Evolutionary conservation across 768 basidiomycete genomes (phyloP), one percentile per base, ranked within the genome.

Genomic region (Pisolithus albus): DNA sequence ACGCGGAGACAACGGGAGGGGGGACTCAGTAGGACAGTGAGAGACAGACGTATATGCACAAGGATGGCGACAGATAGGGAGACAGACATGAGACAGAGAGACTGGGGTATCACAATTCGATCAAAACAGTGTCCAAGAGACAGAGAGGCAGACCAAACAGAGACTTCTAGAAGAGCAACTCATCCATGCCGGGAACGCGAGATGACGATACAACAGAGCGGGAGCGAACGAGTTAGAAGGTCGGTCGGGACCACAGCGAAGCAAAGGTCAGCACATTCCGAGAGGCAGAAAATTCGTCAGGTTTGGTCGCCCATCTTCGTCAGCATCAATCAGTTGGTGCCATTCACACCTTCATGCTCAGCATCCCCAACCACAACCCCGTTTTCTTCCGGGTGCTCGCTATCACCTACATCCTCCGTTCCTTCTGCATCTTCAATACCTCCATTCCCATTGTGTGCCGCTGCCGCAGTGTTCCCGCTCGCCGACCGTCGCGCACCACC

Each of bases 401-500:
- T 6, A 28, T 52, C 60, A 46, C 51, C 54, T 52, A 60, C 56
- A 49, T 56, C 56, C 47, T 68, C 64, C 44, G 57, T 59, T 54
- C 58, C 59, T 43, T 65, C 64, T 21, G 47, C 41, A 4, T 53
- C 36, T 24, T 64, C 64, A 18, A 46, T 59, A 26, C 58, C 40
- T 30, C 64, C 62, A 41, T 41, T 50, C 1, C 23, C 26, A 21
- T 54, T 52, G 26, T 46, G 32, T 10, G 56, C 58, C 16, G 52
- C 56, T 13, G 57, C 34, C 26, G 64, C 56, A 11, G 68, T 66
- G 41, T 75, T 73, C 10, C 73, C 72, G 36, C 75, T 74, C 15
- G 72, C 72, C 19, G 83, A 74, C 46, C 69, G 68, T 54, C 80
- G 75, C 7, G 73, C 69, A 23, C 78, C 76, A 4, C 75, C 82